phyloP scores from a whole-genome alignment of 179 eudicot genomes.

The Silene coronaria region DNA sequence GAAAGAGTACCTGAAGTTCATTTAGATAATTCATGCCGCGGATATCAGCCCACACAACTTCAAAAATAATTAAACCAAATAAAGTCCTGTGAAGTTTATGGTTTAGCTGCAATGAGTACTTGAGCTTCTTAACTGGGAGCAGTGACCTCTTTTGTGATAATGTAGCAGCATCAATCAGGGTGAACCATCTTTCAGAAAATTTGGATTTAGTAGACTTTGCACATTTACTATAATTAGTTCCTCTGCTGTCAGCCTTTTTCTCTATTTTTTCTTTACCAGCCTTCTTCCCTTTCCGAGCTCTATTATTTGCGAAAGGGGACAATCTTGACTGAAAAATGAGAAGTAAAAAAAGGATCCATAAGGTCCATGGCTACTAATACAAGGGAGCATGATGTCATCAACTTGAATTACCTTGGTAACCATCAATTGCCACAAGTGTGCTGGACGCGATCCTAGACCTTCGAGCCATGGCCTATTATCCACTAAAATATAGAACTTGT shows the following conservation, averaged over 20 bases:
- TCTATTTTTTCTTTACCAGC: slow-evolving; percentile 33
- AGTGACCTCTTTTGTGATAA: slow-evolving; percentile 70
- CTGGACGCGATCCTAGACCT: slow-evolving; percentile 68
- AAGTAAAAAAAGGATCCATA: neutral
- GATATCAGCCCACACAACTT: slow-evolving; percentile 77
- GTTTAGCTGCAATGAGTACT: slow-evolving; percentile 59
- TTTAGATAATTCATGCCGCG: slow-evolving; percentile 89
- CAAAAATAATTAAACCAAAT: slow-evolving; percentile 87
- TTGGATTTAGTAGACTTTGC: slow-evolving; percentile 30
- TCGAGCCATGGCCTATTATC: slow-evolving; percentile 94
- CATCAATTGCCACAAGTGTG: slow-evolving; percentile 97
- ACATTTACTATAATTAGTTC: slow-evolving; percentile 23
- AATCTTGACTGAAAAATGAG: slow-evolving; percentile 61
- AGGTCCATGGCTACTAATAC: slow-evolving; percentile 17
- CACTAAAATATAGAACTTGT: slow-evolving; percentile 72
- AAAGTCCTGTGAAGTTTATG: slow-evolving; percentile 73
- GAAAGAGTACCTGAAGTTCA: slow-evolving; percentile 72
- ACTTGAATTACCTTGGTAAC: slow-evolving; percentile 71
- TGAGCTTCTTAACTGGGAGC: slow-evolving; percentile 79
- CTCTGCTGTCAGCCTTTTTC: slow-evolving; percentile 31
- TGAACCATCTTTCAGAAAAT: slow-evolving; percentile 56
- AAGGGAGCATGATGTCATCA: slow-evolving; percentile 4
- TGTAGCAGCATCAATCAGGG: slow-evolving; percentile 66
- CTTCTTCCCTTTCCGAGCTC: slow-evolving; percentile 52
- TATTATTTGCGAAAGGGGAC: slow-evolving; percentile 90